Evolutionary conservation across 352 stramenopile species (phyloP), one percentile per base, ranked within the genome.

Genomic region (Hyphochytrium catenoides): DNA sequence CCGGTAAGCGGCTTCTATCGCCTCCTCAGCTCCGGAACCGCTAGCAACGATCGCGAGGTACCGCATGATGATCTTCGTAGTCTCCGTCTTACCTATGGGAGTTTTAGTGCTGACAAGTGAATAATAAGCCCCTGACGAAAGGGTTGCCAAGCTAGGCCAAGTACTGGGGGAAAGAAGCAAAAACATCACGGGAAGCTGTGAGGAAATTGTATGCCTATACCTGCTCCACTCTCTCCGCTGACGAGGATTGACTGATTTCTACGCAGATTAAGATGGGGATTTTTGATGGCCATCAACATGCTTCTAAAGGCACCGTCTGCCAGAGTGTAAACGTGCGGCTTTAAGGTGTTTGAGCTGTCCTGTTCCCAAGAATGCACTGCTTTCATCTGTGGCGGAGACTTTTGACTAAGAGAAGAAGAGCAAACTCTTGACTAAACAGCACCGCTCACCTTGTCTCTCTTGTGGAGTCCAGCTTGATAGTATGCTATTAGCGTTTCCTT

Each of bases 71-170:
- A 95, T 73, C 57, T 95, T 96, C 4, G 83, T 94, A 4, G 83
- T 95, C 37, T 94, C 83, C 12, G 84, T 95, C 58, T 95, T 95
- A 15, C 87, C n/a, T n/a, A n/a, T n/a, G n/a, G n/a, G n/a, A n/a
- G n/a, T n/a, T n/a, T n/a, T n/a, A n/a, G n/a, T n/a, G n/a, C n/a
- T n/a, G n/a, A n/a, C n/a, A n/a, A n/a, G n/a, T n/a, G n/a, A n/a
- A n/a, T n/a, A n/a, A n/a, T n/a, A n/a, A n/a, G n/a, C n/a, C n/a
- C n/a, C n/a, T n/a, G n/a, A n/a, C n/a, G n/a, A n/a, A n/a, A n/a
- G n/a, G n/a, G n/a, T n/a, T n/a, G n/a, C n/a, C n/a, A n/a, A n/a
- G n/a, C n/a, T n/a, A n/a, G n/a, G n/a, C n/a, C n/a, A n/a, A n/a
- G n/a, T n/a, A n/a, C n/a, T n/a, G n/a, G n/a, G n/a, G n/a, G n/a